These are phyloP conservation scores for Phoma sp. DNA, from an alignment of 2,329 filamentous ascomycete genomes.

Conservation along the genomic window DNA sequence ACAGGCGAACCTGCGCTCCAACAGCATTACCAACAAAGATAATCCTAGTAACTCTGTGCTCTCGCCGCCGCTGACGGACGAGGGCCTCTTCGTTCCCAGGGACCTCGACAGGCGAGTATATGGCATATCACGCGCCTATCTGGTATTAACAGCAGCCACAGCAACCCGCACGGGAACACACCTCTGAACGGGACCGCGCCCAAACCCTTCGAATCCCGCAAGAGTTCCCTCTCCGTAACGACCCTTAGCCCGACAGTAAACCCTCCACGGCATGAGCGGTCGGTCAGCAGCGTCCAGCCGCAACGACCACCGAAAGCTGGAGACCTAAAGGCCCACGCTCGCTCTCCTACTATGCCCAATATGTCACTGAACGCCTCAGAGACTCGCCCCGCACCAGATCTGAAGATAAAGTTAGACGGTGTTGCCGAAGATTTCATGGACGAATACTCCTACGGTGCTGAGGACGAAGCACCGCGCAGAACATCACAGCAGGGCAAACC, in stretches of 20 bases:
- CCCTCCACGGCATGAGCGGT: constrained; percentile 44
- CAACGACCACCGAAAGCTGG: constrained; percentile 34
- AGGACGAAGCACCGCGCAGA: constrained; percentile 30
- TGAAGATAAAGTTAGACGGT: constrained; percentile 46
- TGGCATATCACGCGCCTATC: constrained; percentile 1
- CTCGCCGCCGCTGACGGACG: constrained; percentile 42
- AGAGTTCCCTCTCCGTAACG: constrained; percentile 29
- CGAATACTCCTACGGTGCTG: constrained; percentile 39
- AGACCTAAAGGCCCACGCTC: constrained; percentile 36
- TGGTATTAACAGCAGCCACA: constrained; percentile 28
- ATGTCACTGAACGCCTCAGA: constrained; percentile 44
- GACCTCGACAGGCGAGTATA: constrained; percentile 48
- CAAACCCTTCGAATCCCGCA: constrained; percentile 30
- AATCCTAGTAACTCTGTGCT: constrained; percentile 32
- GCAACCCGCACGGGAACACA: constrained; percentile 45
- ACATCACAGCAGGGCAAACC: constrained; percentile 42
- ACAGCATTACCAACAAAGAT: constrained; percentile 40
- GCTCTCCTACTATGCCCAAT: constrained; percentile 49
- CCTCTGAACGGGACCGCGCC: constrained; percentile 36
- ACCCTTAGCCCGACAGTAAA: constrained; percentile 14
- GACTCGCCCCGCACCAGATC: constrained; percentile 31
- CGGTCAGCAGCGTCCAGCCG: constrained; percentile 43
- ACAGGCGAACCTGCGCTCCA: constrained; percentile 51
- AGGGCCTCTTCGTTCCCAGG: constrained; percentile 43
- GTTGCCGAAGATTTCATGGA: constrained; percentile 46